Conservation (phyloP, 768 basidiomycete species). For the Tubosaeta sp. region DNA sequence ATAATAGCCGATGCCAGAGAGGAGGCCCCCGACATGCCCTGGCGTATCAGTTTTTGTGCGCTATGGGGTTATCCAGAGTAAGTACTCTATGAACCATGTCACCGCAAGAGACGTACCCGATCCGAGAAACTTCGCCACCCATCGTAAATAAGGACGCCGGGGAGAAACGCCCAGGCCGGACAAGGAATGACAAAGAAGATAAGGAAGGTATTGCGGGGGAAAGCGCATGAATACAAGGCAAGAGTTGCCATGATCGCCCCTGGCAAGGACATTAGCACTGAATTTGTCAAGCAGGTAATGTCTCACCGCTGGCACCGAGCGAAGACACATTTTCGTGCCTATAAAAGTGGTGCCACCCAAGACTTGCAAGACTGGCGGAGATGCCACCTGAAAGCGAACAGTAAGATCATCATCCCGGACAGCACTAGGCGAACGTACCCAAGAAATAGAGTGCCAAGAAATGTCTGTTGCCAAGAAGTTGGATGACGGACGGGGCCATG, state of each 20-base stretch:
- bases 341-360: slow-evolving; percentile 42
- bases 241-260: slow-evolving; percentile 69
- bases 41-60: slow-evolving; percentile 51
- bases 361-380: slow-evolving; percentile 45
- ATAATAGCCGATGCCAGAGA: slow-evolving; percentile 57
- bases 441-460: slow-evolving; percentile 75
- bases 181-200: slow-evolving; percentile 76
- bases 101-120: slow-evolving; percentile 23
- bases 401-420: neutral
- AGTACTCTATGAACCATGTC: neutral
- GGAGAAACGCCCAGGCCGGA: slow-evolving; percentile 73
- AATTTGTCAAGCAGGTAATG: neutral
- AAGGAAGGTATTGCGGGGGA: slow-evolving; percentile 60
- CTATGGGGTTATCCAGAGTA: slow-evolving; percentile 30
- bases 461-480: slow-evolving; percentile 56
- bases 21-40: slow-evolving; percentile 66
- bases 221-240: slow-evolving; percentile 69
- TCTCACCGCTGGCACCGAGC: slow-evolving; percentile 74
- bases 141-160: slow-evolving; percentile 47
- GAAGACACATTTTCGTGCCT: slow-evolving; percentile 30
- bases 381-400: slow-evolving; percentile 49
- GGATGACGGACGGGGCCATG: slow-evolving; percentile 62
- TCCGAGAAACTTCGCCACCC: slow-evolving; percentile 34
- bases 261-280: slow-evolving; percentile 23
- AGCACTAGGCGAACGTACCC: slow-evolving; percentile 36